Evolutionary conservation across 495 filamentous ascomycete species (phyloP).

Genomic region (Neurospora cerealis): DNA sequence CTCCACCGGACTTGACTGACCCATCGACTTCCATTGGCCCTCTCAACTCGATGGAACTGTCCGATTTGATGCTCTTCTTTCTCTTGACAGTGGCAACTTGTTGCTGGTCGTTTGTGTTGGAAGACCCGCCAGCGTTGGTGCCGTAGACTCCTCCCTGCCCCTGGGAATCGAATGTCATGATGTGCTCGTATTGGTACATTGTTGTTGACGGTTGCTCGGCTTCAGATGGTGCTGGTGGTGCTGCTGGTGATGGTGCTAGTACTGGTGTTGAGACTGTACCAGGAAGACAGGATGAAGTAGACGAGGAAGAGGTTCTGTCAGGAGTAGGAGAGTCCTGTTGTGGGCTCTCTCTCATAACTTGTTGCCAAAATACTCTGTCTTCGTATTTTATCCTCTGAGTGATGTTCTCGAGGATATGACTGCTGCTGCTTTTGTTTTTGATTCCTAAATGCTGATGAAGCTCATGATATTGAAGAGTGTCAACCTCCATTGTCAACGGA

Average conservation of each 20-base stretch:
- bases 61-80: constrained; percentile 25
- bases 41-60: constrained; percentile 17
- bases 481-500: not conserved
- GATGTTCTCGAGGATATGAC: not conserved
- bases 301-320: not conserved
- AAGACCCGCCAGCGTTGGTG: constrained; percentile 1
- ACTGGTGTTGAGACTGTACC: not conserved
- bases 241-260: not conserved
- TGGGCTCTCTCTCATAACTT: not conserved
- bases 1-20: constrained; percentile 27
- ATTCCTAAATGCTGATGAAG: not conserved
- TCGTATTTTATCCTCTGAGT: not conserved
- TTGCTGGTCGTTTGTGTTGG: not conserved
- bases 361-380: not conserved
- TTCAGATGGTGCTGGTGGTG: not conserved
- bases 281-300: not conserved
- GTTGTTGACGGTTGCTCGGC: not conserved
- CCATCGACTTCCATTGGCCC: constrained; percentile 30
- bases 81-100: constrained; percentile 7
- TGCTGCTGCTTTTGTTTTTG: not conserved
- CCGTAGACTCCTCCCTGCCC: constrained; percentile 1
- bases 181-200: constrained; percentile 26
- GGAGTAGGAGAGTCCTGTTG: not conserved
- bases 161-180: constrained; percentile 24
- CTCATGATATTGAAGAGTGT: not conserved